Evolutionary conservation across 768 basidiomycete species (phyloP).

Genomic region (Termitomyces sp.): DNA sequence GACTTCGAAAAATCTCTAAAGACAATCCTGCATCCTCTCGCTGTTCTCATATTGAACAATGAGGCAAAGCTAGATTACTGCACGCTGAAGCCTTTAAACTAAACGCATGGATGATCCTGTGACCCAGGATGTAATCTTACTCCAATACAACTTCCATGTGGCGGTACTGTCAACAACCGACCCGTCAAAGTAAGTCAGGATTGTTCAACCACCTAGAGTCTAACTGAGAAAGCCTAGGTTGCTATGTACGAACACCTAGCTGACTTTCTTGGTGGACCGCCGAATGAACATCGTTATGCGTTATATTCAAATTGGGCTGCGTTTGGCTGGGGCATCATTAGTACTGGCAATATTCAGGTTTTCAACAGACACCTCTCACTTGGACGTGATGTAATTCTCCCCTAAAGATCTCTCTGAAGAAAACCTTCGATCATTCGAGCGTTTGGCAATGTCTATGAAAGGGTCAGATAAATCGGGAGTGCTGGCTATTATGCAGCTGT

Average conservation of each 20-base stretch:
- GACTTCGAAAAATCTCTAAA: constrained; percentile 13
- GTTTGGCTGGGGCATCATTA: constrained; percentile 82
- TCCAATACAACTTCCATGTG: constrained; percentile 35
- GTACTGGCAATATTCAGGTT: constrained; percentile 86
- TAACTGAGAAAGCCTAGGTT: constrained; percentile 45
- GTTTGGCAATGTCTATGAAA: constrained; percentile 50
- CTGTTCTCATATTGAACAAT: background rate
- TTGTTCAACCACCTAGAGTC: background rate
- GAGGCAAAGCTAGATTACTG: background rate
- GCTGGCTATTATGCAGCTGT: constrained; percentile 79
- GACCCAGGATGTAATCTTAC: constrained; percentile 15
- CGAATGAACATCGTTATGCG: constrained; percentile 56
- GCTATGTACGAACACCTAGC: constrained; percentile 88
- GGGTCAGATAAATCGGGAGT: constrained; percentile 22
- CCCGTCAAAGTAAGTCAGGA: constrained; percentile 47
- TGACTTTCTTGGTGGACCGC: constrained; percentile 60
- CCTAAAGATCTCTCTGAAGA: constrained; percentile 37
- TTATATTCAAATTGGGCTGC: constrained; percentile 76
- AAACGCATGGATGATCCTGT: background rate
- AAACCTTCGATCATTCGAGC: constrained; percentile 45
- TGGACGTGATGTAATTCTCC: constrained; percentile 70
- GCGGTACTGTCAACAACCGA: constrained; percentile 40
- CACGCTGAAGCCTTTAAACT: background rate
- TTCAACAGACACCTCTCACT: constrained; percentile 58
- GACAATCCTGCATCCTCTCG: too few relatives aligned